Conservation (phyloP, 805 yeast species). For the Kuraishia piskuri region DNA sequence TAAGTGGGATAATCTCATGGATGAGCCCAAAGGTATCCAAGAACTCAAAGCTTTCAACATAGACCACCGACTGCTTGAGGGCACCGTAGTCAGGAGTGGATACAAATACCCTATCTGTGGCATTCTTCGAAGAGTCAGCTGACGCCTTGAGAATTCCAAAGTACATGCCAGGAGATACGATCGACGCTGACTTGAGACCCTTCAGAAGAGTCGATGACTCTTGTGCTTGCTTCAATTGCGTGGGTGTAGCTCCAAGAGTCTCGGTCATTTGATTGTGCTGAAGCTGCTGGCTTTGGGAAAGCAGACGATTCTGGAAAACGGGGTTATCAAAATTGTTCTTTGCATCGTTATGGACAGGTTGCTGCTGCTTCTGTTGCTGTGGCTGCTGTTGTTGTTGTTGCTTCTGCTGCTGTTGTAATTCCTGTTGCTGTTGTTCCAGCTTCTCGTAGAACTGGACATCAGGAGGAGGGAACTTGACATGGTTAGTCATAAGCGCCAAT, state of each 20-base stretch:
- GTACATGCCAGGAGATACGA: constrained; percentile 83
- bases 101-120: constrained; percentile 49
- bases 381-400: no score
- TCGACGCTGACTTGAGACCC: constrained; percentile 46
- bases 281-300: not conserved
- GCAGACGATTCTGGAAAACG: not conserved
- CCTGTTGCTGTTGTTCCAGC: constrained; percentile 27
- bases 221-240: constrained; percentile 41
- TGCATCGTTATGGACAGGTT: not conserved
- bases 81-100: constrained; percentile 83
- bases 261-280: not conserved
- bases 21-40: constrained; percentile 48
- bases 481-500: constrained; percentile 24
- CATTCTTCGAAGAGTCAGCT: constrained; percentile 15
- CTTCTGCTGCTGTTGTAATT: constrained; percentile 25
- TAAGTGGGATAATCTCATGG: constrained; percentile 64
- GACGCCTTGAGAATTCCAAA: constrained; percentile 45
- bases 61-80: constrained; percentile 60
- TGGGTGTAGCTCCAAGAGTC: constrained; percentile 13
- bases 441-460: constrained; percentile 21
- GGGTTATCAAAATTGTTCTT: not conserved
- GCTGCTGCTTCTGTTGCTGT: not conserved
- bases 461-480: constrained; percentile 38
- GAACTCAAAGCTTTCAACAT: constrained; percentile 76
- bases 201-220: constrained; percentile 46